Conservation (phyloP, 352 stramenopile species). For the Stramenopiles sp. region DNA sequence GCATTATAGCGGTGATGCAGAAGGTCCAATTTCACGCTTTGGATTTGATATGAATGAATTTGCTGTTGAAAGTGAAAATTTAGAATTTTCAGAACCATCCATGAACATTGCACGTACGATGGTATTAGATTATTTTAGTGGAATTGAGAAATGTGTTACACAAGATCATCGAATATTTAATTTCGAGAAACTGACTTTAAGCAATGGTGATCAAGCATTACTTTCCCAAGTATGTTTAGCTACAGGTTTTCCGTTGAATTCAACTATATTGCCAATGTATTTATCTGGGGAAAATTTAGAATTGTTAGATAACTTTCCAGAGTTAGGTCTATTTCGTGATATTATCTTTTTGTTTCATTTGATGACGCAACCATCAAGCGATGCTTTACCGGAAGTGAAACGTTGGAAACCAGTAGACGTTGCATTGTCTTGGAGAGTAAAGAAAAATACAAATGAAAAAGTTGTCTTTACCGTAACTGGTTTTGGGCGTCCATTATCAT, state of each 20-base stretch:
- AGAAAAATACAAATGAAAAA: no score
- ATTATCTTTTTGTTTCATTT: conserved; percentile 64
- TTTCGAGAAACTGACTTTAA: conserved; percentile 27
- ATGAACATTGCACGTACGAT: conserved; percentile 37
- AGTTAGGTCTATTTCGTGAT: conserved; percentile 69
- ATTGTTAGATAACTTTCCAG: conserved; percentile 59
- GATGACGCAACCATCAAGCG: conserved; percentile 30
- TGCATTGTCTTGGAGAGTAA: conserved; percentile 18
- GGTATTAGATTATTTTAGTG: conserved; percentile 60
- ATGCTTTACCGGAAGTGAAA: conserved; percentile 25
- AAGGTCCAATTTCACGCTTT: conserved; percentile 57
- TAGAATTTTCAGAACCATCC: conserved; percentile 39
- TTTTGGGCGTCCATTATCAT: no score
- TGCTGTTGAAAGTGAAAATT: conserved; percentile 26
- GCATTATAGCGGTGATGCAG: conserved; percentile 54
- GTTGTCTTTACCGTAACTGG: no score
- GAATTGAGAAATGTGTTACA: conserved; percentile 20
- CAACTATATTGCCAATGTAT: conserved; percentile 25
- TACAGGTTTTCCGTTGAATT: conserved; percentile 25
- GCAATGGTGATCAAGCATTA: conserved; percentile 24
- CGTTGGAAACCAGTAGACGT: conserved; percentile 19
- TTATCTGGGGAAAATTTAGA: conserved; percentile 39
- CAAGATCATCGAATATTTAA: conserved; percentile 27
- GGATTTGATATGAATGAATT: conserved; percentile 59
- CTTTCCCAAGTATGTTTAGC: conserved; percentile 30